Percentiles rank a stretch among this genome's conserved stretches.
These are phyloP conservation scores for Ogataea pilisensis DNA, from an alignment of 805 yeast genomes.

Conservation along the genomic window DNA sequence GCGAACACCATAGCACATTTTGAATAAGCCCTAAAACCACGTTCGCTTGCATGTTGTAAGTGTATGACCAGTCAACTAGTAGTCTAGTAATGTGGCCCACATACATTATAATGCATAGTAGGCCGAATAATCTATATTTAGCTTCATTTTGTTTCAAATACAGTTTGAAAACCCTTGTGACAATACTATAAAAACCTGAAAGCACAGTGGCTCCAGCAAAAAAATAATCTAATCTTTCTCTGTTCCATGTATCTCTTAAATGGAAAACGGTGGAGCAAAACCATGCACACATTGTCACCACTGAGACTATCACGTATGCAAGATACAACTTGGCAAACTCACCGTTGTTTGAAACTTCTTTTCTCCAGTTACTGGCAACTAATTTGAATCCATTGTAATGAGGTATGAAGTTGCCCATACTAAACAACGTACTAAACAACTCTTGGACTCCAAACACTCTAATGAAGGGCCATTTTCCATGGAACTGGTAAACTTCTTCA, in stretches of 20 bases:
- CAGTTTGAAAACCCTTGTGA: constrained; percentile 55
- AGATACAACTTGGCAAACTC: constrained; percentile 28
- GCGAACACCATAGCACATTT: constrained; percentile 49
- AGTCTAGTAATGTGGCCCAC: constrained; percentile 62
- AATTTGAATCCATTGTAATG: constrained; percentile 48
- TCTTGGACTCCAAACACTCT: constrained; percentile 84
- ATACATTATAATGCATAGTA: constrained; percentile 48
- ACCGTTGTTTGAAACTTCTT: constrained; percentile 18
- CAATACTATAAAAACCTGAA: constrained; percentile 69
- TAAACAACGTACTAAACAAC: constrained; percentile 71
- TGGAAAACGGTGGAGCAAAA: constrained; percentile 81
- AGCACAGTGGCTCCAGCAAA: constrained; percentile 89
- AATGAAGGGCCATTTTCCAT: constrained; percentile 96
- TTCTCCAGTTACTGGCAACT: constrained; percentile 23
- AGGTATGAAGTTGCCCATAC: constrained; percentile 65
- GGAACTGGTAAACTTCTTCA: constrained; percentile 75
- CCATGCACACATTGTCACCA: constrained; percentile 86
- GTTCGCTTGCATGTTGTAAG: constrained; percentile 92
- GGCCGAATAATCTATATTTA: constrained; percentile 35
- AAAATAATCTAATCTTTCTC: constrained; percentile 87
- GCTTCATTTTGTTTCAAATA: constrained; percentile 35
- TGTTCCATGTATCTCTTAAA: constrained; percentile 69
- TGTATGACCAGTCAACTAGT: constrained; percentile 75
- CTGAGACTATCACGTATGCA: constrained; percentile 45
- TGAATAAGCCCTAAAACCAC: constrained; percentile 75